Evolutionary conservation across 305 asterid species (phyloP).

Genomic region (Fraxinus baroniana): DNA sequence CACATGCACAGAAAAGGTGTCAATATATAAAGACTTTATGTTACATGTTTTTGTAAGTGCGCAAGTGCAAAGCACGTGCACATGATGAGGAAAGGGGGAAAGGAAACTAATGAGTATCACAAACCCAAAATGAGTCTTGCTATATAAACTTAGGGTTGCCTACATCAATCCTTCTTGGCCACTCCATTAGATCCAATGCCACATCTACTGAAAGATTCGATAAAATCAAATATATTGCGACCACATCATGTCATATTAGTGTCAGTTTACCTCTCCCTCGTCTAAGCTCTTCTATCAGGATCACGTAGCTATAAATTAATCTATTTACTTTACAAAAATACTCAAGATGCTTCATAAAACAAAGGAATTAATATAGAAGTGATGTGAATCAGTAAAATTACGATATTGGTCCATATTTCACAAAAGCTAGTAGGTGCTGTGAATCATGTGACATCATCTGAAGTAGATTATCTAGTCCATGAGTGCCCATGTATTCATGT

Average conservation of each 20-base stretch:
- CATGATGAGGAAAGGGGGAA: conserved; percentile 3
- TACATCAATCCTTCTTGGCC: neutral
- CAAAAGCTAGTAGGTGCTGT: conserved; percentile 9
- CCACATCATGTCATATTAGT: neutral
- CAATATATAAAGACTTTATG: neutral
- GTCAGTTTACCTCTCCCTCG: neutral
- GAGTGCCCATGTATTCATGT: neutral
- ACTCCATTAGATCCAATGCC: neutral
- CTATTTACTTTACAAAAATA: neutral
- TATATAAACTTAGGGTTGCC: neutral
- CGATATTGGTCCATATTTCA: conserved; percentile 2
- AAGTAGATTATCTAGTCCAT: conserved; percentile 11
- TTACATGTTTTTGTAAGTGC: neutral
- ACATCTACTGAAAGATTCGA: neutral
- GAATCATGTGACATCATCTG: neutral
- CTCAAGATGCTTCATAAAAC: neutral
- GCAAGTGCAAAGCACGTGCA: neutral
- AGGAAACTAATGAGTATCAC: conserved; percentile 20
- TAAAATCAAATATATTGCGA: neutral
- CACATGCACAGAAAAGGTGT: neutral
- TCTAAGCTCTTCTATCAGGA: neutral
- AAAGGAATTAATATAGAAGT: neutral
- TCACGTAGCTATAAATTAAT: neutral
- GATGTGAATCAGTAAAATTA: neutral
- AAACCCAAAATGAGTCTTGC: conserved; percentile 7